phyloP scores from a whole-genome alignment of 2,329 filamentous ascomycete species.

The Mariannaea elegans region DNA sequence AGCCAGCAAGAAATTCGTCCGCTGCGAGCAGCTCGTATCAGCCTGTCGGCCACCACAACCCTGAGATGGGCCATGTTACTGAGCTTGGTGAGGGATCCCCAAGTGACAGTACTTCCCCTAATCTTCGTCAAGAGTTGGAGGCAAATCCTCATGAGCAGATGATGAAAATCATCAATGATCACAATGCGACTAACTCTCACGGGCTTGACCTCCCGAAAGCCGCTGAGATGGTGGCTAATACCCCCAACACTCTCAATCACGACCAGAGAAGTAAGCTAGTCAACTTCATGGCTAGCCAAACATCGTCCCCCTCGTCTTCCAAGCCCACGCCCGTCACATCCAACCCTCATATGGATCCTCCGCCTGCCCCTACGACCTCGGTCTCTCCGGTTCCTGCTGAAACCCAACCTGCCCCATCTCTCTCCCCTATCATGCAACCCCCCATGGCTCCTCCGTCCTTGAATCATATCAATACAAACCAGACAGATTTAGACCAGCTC shows the following conservation, averaged over 20 bases:
- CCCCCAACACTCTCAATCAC: constrained; percentile 61
- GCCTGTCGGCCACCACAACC: constrained; percentile 43
- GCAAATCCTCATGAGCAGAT: constrained; percentile 68
- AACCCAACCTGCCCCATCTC: constrained; percentile 45
- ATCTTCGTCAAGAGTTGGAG: constrained; percentile 64
- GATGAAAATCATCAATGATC: constrained; percentile 72
- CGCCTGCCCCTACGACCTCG: constrained; percentile 32
- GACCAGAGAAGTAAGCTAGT: constrained; percentile 68
- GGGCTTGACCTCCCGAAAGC: constrained; percentile 63
- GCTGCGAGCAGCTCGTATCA: constrained; percentile 35
- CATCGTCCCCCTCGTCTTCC: constrained; percentile 36
- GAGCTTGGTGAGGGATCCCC: constrained; percentile 66
- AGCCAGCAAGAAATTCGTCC: constrained; percentile 37
- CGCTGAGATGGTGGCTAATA: constrained; percentile 60
- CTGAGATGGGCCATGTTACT: constrained; percentile 66
- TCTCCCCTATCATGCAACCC: constrained; percentile 61
- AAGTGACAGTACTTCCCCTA: constrained; percentile 57
- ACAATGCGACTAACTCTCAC: constrained; percentile 62
- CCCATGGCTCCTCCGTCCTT: constrained; percentile 60
- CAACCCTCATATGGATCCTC: constrained; percentile 24
- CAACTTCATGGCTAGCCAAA: constrained; percentile 65
- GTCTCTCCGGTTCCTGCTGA: constrained; percentile 39
- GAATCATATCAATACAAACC: constrained; percentile 72
- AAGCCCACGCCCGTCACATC: constrained; percentile 33
- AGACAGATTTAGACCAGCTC: constrained; percentile 80